phyloP scores from a whole-genome alignment of 2,329 filamentous ascomycete genomes.

The Fusarium scirpi region DNA sequence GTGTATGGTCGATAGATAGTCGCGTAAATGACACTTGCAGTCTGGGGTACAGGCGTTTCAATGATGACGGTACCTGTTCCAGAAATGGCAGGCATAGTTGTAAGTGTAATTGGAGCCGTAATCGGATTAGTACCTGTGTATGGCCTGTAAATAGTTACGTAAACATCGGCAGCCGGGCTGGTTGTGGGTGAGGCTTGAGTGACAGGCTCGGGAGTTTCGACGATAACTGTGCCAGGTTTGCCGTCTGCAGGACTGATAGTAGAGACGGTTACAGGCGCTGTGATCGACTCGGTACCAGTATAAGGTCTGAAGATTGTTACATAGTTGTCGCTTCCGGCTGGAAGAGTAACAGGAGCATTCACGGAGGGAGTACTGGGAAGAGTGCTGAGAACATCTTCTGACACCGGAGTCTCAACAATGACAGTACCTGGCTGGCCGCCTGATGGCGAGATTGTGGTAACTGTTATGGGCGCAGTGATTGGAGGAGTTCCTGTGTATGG shows the following conservation, averaged over 20 bases:
- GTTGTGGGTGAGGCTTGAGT: not conserved
- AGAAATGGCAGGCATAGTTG: slow-evolving; percentile 17
- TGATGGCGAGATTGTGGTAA: not conserved
- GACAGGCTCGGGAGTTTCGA: slow-evolving; percentile 21
- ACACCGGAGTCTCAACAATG: slow-evolving; percentile 19
- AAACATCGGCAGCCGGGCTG: slow-evolving; percentile 2
- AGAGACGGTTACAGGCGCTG: slow-evolving; percentile 24
- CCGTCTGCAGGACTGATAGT: slow-evolving; percentile 14
- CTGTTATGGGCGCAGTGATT: not conserved
- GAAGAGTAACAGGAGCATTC: not conserved
- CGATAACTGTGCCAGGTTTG: slow-evolving; percentile 31
- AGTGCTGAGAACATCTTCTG: not conserved
- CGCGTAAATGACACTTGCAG: not conserved
- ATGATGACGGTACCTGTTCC: slow-evolving; percentile 34
- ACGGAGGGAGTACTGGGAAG: not conserved
- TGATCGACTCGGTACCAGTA: slow-evolving; percentile 25
- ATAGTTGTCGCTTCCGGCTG: slow-evolving; percentile 20
- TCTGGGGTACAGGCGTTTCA: slow-evolving; percentile 17
- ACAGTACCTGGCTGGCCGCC: too few species aligned
- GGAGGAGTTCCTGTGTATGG: too few species aligned
- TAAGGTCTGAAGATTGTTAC: slow-evolving; percentile 32
- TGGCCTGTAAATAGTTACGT: slow-evolving; percentile 27
- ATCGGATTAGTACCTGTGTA: slow-evolving; percentile 18
- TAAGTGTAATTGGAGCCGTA: slow-evolving; percentile 18
- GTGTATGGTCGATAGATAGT: slow-evolving; percentile 19